These are phyloP conservation scores for Physocladia obscura DNA, from an alignment of 192 early-diverging fungal genomes.

Conservation along the genomic window DNA sequence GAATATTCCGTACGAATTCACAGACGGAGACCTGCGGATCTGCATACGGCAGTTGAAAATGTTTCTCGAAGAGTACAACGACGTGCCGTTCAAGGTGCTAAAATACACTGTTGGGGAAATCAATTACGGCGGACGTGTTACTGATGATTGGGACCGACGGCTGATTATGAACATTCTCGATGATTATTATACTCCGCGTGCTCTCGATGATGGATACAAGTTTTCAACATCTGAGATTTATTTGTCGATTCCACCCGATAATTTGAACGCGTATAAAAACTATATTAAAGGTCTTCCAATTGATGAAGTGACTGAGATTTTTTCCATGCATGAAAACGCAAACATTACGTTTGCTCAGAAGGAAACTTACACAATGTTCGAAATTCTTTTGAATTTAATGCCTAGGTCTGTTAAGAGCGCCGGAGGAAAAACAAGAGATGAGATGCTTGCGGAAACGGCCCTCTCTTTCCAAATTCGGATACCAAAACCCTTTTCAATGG, in stretches of 20 bases:
- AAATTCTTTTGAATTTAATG: conserved; percentile 54
- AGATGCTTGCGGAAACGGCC: conserved; percentile 49
- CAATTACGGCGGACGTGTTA: conserved; percentile 63
- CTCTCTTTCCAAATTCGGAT: conserved; percentile 45
- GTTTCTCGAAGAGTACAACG: conserved; percentile 61
- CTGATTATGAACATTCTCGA: conserved; percentile 60
- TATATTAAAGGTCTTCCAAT: conserved; percentile 57
- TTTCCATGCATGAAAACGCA: conserved; percentile 63
- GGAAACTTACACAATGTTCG: conserved; percentile 57
- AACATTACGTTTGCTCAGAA: conserved; percentile 67
- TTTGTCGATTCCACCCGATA: conserved; percentile 46
- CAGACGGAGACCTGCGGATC: conserved; percentile 56
- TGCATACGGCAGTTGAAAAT: conserved; percentile 61
- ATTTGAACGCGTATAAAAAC: conserved; percentile 43
- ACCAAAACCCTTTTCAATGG: conserved; percentile 53
- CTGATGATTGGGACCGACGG: conserved; percentile 60
- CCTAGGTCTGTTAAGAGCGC: conserved; percentile 44
- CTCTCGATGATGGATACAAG: conserved; percentile 52
- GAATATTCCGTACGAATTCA: conserved; percentile 66
- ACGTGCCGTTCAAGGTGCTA: conserved; percentile 60
- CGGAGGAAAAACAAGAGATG: conserved; percentile 53
- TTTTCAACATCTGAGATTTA: conserved; percentile 50
- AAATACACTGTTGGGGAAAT: conserved; percentile 63
- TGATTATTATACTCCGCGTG: conserved; percentile 54
- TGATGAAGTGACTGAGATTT: conserved; percentile 60